A percentile compares a stretch with the other conserved stretches of the same genome.
These are phyloP conservation scores for Melanopsichium pennsylvanicum DNA, from an alignment of 1,284 basidiomycete species.

Conservation along the genomic window DNA sequence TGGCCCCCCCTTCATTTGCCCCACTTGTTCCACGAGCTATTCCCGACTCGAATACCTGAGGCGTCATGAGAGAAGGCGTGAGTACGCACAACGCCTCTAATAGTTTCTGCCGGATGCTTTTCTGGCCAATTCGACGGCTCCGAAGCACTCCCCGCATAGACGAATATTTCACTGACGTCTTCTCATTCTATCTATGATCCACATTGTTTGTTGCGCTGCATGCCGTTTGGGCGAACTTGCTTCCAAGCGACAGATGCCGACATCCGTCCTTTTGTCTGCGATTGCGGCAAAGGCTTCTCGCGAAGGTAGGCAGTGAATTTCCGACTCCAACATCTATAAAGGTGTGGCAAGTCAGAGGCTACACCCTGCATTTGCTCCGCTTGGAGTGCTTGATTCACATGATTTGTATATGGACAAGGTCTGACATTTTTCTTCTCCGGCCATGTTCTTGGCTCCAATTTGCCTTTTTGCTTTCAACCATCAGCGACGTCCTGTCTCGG, in stretches of 20 bases:
- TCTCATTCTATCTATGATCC: too few species aligned
- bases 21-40: constrained; percentile 63
- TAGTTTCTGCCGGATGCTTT: background rate
- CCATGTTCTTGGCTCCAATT: background rate
- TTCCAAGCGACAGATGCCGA: constrained; percentile 48
- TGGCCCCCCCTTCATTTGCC: constrained; percentile 62
- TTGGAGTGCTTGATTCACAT: too few species aligned
- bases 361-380: background rate
- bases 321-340: too few species aligned
- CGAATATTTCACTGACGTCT: too few species aligned
- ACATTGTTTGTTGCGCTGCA: too few species aligned
- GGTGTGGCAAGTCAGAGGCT: too few species aligned
- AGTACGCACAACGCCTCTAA: too few species aligned
- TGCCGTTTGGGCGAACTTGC: background rate
- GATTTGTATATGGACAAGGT: background rate
- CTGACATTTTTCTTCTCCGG: background rate
- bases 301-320: constrained; percentile 41
- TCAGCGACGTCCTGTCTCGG: constrained; percentile 61
- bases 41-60: constrained; percentile 63
- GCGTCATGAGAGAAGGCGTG: constrained; percentile 62
- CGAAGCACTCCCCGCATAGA: too few species aligned
- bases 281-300: constrained; percentile 64
- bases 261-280: constrained; percentile 63
- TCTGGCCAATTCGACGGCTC: too few species aligned
- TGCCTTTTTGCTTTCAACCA: background rate